Evolutionary conservation across 306 rosid genomes (phyloP), one percentile per base, ranked within the genome.

Genomic region (Malus orientalis): DNA sequence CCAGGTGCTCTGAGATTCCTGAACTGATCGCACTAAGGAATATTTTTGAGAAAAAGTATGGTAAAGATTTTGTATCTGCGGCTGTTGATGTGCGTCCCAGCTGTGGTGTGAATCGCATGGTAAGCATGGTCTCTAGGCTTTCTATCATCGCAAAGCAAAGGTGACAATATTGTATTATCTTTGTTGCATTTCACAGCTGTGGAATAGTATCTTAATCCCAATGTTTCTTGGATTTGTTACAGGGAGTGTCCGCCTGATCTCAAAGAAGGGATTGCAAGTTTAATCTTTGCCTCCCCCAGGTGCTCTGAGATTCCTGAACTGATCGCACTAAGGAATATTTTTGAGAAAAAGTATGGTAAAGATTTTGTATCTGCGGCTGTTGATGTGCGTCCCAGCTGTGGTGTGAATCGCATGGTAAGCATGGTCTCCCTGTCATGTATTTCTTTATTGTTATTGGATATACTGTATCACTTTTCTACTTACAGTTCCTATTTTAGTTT

Each of bases 291-390:
- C 9, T 77, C 99, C 60, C 96, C 97, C 2, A 85, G 99, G 89
- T 96, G 98, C 87, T 88, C 99, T 2, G 98, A 96, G 85, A 92
- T 96, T 79, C 97, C 99, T 0, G 98, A 96, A 81, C 93, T 96
- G 3, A 81, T 79, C 40, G 73, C 92, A 2, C 88, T 96, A 27
- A 86, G 83, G 85, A 81, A 91, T 42, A 85, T 88, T 32, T 96
- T 96, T 77, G 97, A 91, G 90, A 96, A 91, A 85, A 96, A 96
- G 82, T 96, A 92, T 65, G 98, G 99, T 27, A 96, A 57, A 71
- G 99, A 96, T 69, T 96, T 96, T 71, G 97, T 91, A 66, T 89
- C 93, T 75, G 99, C 98, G 44, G 99, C 99, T 78, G 85, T 84
- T 82, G 98, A 92, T 84, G 82, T 96, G 5, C 87, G 98, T 70